phyloP scores from a whole-genome alignment of 1,284 basidiomycete genomes.

The Boletus smithii region DNA sequence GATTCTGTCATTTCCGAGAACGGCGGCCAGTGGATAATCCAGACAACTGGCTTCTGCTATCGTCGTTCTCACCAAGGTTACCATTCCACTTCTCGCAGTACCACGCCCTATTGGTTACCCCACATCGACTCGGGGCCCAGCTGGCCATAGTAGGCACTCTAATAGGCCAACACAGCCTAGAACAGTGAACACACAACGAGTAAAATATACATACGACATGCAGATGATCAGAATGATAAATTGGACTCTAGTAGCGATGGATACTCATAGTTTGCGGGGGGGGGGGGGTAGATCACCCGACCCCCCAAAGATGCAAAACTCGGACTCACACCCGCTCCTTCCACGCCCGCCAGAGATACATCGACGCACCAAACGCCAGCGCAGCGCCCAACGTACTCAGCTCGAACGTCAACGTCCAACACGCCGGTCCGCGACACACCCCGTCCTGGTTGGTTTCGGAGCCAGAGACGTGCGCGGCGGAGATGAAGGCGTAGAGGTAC shows the following conservation, averaged over 20 bases:
- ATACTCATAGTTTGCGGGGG: not conserved
- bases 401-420: constrained; percentile 66
- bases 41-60: too few relatives aligned
- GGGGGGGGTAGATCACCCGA: not conserved
- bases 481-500: constrained; percentile 68
- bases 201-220: not conserved
- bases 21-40: too few relatives aligned
- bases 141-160: too few relatives aligned
- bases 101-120: too few relatives aligned
- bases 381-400: constrained; percentile 44
- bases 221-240: not conserved
- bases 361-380: constrained; percentile 42
- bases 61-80: too few relatives aligned
- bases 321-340: constrained; percentile 44
- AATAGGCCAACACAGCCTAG: too few relatives aligned
- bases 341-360: constrained; percentile 62
- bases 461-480: constrained; percentile 43
- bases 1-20: too few relatives aligned
- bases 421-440: constrained; percentile 55
- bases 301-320: not conserved
- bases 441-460: constrained; percentile 32
- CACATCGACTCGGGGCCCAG: too few relatives aligned
- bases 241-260: not conserved
- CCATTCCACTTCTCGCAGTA: too few relatives aligned
- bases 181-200: not conserved